These are phyloP conservation scores for Neonectria coccinea DNA, from an alignment of 2,329 filamentous ascomycete species.

Conservation along the genomic window DNA sequence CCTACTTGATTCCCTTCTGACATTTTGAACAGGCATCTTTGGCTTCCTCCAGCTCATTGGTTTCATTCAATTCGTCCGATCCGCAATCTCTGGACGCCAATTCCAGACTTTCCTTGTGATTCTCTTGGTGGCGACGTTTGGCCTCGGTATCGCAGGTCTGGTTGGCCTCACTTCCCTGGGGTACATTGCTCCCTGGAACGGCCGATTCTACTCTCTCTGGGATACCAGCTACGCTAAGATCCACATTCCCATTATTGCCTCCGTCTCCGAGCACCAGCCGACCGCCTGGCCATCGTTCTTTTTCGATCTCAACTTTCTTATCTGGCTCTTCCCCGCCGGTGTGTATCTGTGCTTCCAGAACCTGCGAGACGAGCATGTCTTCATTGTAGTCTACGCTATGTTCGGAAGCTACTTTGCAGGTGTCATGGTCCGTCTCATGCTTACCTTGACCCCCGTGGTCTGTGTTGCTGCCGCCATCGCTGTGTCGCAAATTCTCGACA, in stretches of 20 bases:
- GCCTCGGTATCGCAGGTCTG: constrained; percentile 78
- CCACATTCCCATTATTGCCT: constrained; percentile 98
- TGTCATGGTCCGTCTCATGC: constrained; percentile 99
- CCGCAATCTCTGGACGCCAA: constrained; percentile 90
- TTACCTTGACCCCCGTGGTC: constrained; percentile 95
- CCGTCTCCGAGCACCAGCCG: constrained; percentile 99
- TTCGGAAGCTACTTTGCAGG: constrained; percentile 98
- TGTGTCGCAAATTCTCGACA: constrained; percentile 87
- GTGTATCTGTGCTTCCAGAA: constrained; percentile 98
- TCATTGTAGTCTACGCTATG: constrained; percentile 96
- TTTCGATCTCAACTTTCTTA: constrained; percentile 97
- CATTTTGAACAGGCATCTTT: constrained; percentile 77
- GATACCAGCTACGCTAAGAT: constrained; percentile 99
- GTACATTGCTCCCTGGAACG: constrained; percentile 96
- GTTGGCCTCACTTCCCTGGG: constrained; percentile 89
- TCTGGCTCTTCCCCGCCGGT: constrained; percentile 98
- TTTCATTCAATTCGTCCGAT: constrained; percentile 89
- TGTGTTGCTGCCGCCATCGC: constrained; percentile 94
- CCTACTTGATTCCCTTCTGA: constrained; percentile 21
- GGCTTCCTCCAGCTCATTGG: constrained; percentile 93
- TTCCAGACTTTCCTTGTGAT: constrained; percentile 90
- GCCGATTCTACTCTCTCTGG: constrained; percentile 99
- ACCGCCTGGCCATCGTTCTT: constrained; percentile 99
- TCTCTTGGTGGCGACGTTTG: constrained; percentile 79
- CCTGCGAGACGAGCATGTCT: constrained; percentile 95